A percentile compares a stretch with the other conserved stretches of the same genome.
Evolutionary conservation across 495 filamentous ascomycete species (phyloP).

Genomic region (Gamarada debralockiae): DNA sequence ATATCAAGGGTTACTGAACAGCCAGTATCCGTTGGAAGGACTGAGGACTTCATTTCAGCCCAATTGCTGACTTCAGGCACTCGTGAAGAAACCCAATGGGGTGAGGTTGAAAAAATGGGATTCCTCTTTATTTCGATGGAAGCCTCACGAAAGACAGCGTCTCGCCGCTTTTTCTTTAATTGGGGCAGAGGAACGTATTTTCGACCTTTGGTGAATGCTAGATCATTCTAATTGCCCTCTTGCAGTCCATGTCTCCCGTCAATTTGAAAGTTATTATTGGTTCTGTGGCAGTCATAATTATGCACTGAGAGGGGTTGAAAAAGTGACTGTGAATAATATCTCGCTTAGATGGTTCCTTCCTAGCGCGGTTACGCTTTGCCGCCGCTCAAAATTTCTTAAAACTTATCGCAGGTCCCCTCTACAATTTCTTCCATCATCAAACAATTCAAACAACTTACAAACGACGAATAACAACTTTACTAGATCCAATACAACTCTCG

Average conservation of each 20-base stretch:
- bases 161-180: conserved; percentile 6
- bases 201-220: too few relatives aligned
- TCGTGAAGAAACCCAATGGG: background rate
- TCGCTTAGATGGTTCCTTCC: too few relatives aligned
- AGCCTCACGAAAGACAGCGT: background rate
- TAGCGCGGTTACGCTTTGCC: too few relatives aligned
- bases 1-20: background rate
- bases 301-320: too few relatives aligned
- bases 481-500: conserved; percentile 29
- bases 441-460: conserved; percentile 21
- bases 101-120: conserved; percentile 5
- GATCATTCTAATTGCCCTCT: too few relatives aligned
- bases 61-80: background rate
- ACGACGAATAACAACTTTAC: conserved; percentile 11
- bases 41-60: conserved; percentile 16
- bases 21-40: conserved; percentile 8
- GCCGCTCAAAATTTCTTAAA: too few relatives aligned
- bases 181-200: too few relatives aligned
- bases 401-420: too few relatives aligned
- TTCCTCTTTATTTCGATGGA: background rate
- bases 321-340: too few relatives aligned
- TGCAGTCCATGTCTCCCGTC: background rate
- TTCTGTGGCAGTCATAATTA: too few relatives aligned
- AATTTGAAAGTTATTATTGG: background rate
- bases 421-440: conserved; percentile 20